phyloP scores from a whole-genome alignment of 306 rosid species.

The Cucumis melo region DNA sequence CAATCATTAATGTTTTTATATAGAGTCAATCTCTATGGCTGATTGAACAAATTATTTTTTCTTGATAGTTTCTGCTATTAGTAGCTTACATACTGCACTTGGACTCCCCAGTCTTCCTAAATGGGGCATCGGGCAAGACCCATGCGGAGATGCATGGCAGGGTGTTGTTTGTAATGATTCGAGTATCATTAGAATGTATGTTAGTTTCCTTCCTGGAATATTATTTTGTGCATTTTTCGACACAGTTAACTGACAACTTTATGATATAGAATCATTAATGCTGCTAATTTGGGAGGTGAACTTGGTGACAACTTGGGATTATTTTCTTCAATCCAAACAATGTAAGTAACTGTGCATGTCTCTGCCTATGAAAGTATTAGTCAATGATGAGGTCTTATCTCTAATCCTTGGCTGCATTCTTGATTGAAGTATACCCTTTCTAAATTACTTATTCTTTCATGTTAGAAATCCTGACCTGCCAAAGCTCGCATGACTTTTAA shows the following conservation, averaged over 20 bases:
- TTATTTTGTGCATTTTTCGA: not conserved
- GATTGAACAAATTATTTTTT: slow-evolving; percentile 6
- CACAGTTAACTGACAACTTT: slow-evolving; percentile 13
- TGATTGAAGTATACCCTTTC: not conserved
- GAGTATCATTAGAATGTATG: slow-evolving; percentile 52
- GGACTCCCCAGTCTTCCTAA: slow-evolving; percentile 74
- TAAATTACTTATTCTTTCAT: not conserved
- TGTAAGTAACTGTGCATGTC: slow-evolving; percentile 39
- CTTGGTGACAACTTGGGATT: slow-evolving; percentile 53
- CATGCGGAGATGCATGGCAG: slow-evolving; percentile 89
- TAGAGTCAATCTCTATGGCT: not conserved
- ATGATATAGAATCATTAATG: slow-evolving; percentile 47
- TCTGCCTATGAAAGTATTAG: not conserved
- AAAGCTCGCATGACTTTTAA: not conserved
- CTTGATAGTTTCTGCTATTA: slow-evolving; percentile 66
- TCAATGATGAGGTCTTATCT: not conserved
- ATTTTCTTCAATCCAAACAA: slow-evolving; percentile 45
- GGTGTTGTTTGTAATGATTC: slow-evolving; percentile 68
- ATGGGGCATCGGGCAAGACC: slow-evolving; percentile 85
- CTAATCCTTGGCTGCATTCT: not conserved
- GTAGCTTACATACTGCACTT: slow-evolving; percentile 47
- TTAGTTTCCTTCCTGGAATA: slow-evolving; percentile 6
- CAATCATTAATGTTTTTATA: not conserved
- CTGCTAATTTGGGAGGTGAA: slow-evolving; percentile 82
- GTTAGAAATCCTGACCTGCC: not conserved